Conservation (phyloP, 225 moss, liverwort and hornwort genomes). For the Takakia lepidozioides region DNA sequence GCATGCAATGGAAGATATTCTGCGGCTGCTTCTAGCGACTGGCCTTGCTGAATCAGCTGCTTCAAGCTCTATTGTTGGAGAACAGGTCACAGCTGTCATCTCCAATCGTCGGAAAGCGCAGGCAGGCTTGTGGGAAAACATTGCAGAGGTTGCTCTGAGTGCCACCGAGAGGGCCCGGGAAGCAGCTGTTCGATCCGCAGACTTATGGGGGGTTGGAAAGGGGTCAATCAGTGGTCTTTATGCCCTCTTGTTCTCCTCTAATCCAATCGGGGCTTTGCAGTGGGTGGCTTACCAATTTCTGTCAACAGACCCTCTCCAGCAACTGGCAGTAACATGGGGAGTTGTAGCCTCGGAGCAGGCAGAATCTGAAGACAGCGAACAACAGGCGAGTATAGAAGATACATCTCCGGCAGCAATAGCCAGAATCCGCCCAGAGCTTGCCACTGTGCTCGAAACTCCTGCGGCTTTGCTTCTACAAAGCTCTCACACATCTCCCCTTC, state of each 20-base stretch:
- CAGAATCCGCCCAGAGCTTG: conserved; percentile 76
- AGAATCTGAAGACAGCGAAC: conserved; percentile 34
- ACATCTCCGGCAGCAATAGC: conserved; percentile 45
- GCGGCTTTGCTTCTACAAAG: conserved; percentile 31
- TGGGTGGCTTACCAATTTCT: conserved; percentile 82
- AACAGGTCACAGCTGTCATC: conserved; percentile 40
- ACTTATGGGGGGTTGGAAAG: conserved; percentile 90
- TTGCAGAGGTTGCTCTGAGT: conserved; percentile 58
- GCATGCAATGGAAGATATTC: conserved; percentile 65
- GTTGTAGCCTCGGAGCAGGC: conserved; percentile 29
- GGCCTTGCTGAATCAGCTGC: conserved; percentile 78
- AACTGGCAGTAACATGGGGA: conserved; percentile 63
- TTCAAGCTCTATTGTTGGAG: conserved; percentile 31
- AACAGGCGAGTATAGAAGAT: conserved; percentile 23
- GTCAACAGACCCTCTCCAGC: conserved; percentile 54
- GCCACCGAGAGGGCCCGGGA: conserved; percentile 69
- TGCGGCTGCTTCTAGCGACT: conserved; percentile 69
- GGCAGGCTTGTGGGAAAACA: conserved; percentile 63
- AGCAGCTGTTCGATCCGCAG: conserved; percentile 85
- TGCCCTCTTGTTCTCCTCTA: conserved; percentile 71
- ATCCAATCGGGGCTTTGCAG: conserved; percentile 63
- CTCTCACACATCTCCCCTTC: conserved; percentile 56
- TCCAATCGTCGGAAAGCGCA: conserved; percentile 42
- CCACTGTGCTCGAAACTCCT: conserved; percentile 45
- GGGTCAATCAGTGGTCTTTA: conserved; percentile 82